Evolutionary conservation across 2,329 filamentous ascomycete genomes (phyloP).

Genomic region (Fusarium beomiforme): DNA sequence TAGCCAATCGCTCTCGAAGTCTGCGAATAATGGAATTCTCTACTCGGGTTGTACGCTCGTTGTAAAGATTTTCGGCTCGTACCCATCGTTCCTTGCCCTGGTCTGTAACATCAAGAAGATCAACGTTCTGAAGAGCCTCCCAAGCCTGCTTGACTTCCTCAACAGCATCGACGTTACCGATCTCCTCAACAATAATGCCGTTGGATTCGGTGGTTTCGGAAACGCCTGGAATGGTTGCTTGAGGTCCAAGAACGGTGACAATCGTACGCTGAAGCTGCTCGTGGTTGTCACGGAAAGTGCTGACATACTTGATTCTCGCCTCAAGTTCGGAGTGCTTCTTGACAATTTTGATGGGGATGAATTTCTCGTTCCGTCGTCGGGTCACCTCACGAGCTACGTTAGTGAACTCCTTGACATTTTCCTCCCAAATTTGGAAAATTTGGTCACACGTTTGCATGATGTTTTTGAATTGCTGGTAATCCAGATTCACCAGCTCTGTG

Average conservation of each 20-base stretch:
- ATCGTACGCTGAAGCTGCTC: constrained; percentile 98
- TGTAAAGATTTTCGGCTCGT: constrained; percentile 94
- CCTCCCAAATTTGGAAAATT: constrained; percentile 94
- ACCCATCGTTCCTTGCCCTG: constrained; percentile 94
- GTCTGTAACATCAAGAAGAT: constrained; percentile 89
- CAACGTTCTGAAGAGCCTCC: constrained; percentile 91
- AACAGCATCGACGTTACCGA: constrained; percentile 96
- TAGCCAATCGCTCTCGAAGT: constrained; percentile 89
- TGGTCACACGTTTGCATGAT: constrained; percentile 85
- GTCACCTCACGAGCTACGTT: constrained; percentile 97
- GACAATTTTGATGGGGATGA: constrained; percentile 96
- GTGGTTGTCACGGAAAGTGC: constrained; percentile 94
- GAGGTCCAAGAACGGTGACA: constrained; percentile 91
- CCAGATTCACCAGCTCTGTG: constrained; percentile 87
- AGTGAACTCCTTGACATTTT: constrained; percentile 96
- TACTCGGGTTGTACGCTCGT: constrained; percentile 94
- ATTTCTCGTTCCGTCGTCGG: constrained; percentile 92
- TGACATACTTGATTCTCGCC: constrained; percentile 90
- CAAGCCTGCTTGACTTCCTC: constrained; percentile 97
- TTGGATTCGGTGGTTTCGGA: constrained; percentile 63
- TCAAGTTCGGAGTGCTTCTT: constrained; percentile 90
- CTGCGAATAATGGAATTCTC: constrained; percentile 99
- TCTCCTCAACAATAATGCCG: constrained; percentile 85
- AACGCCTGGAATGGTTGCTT: constrained; percentile 65
- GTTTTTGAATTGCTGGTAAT: constrained; percentile 87